Percentiles rank a stretch among this genome's conserved stretches.
Conservation (phyloP, 257 asterid species). For the Cinchona pubescens region DNA sequence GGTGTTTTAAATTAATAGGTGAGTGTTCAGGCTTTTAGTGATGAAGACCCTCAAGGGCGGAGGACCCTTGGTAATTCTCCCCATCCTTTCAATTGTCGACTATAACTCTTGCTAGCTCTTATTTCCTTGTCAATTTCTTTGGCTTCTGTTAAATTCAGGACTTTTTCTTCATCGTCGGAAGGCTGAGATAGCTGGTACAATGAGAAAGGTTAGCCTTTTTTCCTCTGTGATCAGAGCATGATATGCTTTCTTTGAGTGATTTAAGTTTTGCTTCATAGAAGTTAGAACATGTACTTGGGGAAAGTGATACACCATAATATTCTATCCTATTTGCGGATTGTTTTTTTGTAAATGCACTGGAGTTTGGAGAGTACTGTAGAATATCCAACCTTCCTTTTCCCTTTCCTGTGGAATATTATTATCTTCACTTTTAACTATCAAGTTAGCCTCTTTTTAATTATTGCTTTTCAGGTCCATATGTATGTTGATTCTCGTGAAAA, state of each 20-base stretch:
- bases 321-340: too few relatives aligned
- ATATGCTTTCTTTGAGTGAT: background rate
- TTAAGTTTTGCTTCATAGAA: background rate
- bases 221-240: conserved; percentile 1
- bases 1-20: conserved; percentile 51
- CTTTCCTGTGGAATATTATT: background rate
- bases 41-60: conserved; percentile 97
- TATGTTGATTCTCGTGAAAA: conserved; percentile 83
- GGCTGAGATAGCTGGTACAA: conserved; percentile 79
- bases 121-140: conserved; percentile 14
- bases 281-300: background rate
- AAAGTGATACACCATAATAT: background rate
- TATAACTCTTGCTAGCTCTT: background rate
- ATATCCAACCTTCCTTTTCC: background rate
- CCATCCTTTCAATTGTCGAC: conserved; percentile 4
- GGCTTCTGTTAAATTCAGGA: conserved; percentile 47
- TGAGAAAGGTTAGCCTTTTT: conserved; percentile 57
- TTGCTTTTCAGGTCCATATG: conserved; percentile 66
- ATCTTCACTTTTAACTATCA: background rate
- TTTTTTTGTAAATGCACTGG: too few relatives aligned
- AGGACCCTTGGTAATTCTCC: conserved; percentile 78
- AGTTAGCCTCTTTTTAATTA: conserved; percentile 12
- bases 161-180: conserved; percentile 93
- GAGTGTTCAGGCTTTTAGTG: conserved; percentile 92
- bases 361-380: background rate